These are phyloP conservation scores for Lycium barbarum DNA, from an alignment of 257 asterid genomes.

Conservation along the genomic window DNA sequence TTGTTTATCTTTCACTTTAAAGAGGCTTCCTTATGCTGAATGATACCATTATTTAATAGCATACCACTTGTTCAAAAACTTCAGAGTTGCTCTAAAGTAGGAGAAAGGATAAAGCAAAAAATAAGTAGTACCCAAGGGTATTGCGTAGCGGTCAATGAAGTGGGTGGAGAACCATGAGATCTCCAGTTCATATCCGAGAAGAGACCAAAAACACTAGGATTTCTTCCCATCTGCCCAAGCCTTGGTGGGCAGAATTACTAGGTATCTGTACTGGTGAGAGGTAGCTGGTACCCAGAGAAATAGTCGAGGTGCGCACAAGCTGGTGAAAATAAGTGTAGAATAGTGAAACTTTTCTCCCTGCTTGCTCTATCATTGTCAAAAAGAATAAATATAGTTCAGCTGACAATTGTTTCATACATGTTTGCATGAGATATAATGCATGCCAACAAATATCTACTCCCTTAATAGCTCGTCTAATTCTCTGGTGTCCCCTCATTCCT, in stretches of 20 bases:
- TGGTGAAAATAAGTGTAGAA: background rate
- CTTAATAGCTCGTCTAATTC: background rate
- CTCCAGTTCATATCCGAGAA: background rate
- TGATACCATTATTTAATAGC: conserved; percentile 18
- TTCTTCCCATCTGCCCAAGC: background rate
- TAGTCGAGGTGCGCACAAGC: background rate
- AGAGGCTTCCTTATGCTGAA: background rate
- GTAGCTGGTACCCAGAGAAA: background rate
- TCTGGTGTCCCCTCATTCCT: background rate
- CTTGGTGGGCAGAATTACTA: background rate
- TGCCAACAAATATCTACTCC: background rate
- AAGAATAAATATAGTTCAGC: background rate
- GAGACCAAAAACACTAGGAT: background rate
- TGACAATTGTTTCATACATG: background rate
- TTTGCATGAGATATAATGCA: conserved; percentile 15
- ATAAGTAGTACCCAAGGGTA: conserved; percentile 9
- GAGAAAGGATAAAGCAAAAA: background rate
- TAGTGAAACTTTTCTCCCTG: conserved; percentile 2
- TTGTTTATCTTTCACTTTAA: background rate
- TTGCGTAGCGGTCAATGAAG: background rate
- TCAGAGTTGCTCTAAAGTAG: background rate
- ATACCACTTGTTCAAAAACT: background rate
- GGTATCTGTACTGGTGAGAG: background rate
- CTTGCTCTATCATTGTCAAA: background rate
- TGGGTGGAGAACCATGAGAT: background rate